Evolutionary conservation across 768 basidiomycete genomes (phyloP), one percentile per base, ranked within the genome.

Genomic region (Mycena belliarum): DNA sequence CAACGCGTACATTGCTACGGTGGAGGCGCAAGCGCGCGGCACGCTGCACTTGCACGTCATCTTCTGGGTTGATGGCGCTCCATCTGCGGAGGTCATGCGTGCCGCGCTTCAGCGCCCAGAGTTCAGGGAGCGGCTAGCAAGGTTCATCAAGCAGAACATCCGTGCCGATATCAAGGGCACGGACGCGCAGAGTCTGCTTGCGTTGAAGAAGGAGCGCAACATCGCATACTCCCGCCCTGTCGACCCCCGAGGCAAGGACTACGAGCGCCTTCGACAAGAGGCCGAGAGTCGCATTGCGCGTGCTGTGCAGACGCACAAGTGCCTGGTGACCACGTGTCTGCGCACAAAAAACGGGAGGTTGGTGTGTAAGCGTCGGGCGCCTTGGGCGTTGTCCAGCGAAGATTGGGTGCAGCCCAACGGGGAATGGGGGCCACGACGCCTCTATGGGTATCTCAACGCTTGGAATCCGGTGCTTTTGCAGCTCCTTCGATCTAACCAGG

Each of bases 21-120:
- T 79, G 0, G 77, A 82, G 57, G 66, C 73, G 0, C 80, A 82
- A 63, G 76, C 74, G 0, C 62, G 74, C 2, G 78, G 78, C 0
- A 75, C 70, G 0, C 64, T 81, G 6, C 80, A 78, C 60, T 51
- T 75, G 0, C 78, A 79, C 56, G 65, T 76, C 16, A 53, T 80
- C 1, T 5, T 79, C 0, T 80, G 75, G 76, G 47, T 78, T 2
- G 26, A 63, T 11, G 62, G 70, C 21, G 63, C 70, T 0, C 77
- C 76, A 4, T 0, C n/a, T n/a, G n/a, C 68, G 0, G 20, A 49
- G 0, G 57, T 64, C 4, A 69, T n/a, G n/a, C n/a, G n/a, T n/a
- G n/a, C n/a, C n/a, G 51, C 54, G 16, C 55, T 79, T 5, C 41
- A 62, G 25, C 42, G 49, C 0, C 66, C 64, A 23, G 57, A 51